Conservation (phyloP, 2,329 filamentous ascomycete species). For the Parastagonospora nodorum region DNA sequence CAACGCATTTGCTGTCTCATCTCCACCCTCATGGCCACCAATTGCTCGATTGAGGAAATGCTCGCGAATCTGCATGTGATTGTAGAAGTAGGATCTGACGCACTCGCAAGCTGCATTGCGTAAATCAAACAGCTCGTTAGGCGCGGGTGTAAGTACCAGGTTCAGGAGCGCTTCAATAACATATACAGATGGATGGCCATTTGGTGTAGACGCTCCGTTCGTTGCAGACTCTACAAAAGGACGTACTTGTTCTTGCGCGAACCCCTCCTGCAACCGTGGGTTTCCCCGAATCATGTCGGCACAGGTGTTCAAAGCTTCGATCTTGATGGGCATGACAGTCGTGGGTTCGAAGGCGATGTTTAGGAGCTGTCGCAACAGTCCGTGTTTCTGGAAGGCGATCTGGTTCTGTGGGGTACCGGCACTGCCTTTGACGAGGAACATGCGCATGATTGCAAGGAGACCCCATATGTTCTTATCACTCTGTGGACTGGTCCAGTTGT, state of each 20-base stretch:
- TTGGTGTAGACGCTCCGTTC: slow-evolving; percentile 50
- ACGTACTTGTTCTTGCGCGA: slow-evolving; percentile 82
- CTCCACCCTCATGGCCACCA: slow-evolving; percentile 78
- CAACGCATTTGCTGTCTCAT: slow-evolving; percentile 87
- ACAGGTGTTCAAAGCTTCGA: slow-evolving; percentile 83
- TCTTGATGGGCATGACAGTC: slow-evolving; percentile 77
- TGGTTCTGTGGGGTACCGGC: slow-evolving; percentile 83
- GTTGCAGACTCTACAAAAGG: slow-evolving; percentile 57
- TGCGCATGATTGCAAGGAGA: slow-evolving; percentile 79
- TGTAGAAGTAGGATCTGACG: slow-evolving; percentile 88
- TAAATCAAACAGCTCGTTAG: slow-evolving; percentile 73
- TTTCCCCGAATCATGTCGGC: slow-evolving; percentile 89
- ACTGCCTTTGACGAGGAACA: slow-evolving; percentile 84
- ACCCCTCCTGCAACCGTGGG: slow-evolving; percentile 78
- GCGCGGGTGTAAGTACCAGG: slow-evolving; percentile 71
- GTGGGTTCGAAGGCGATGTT: slow-evolving; percentile 78
- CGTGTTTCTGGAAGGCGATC: slow-evolving; percentile 80
- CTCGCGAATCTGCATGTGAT: slow-evolving; percentile 77
- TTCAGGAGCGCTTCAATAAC: slow-evolving; percentile 94
- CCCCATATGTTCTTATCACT: slow-evolving; percentile 91
- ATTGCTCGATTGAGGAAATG: slow-evolving; percentile 91
- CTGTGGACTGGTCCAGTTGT: slow-evolving; percentile 76
- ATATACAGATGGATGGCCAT: slow-evolving; percentile 70
- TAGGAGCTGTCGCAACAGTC: slow-evolving; percentile 77
- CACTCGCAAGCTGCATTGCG: slow-evolving; percentile 86